These are phyloP conservation scores for Sugiyamaella lignohabitans DNA, from an alignment of 805 yeast species.

Conservation along the genomic window DNA sequence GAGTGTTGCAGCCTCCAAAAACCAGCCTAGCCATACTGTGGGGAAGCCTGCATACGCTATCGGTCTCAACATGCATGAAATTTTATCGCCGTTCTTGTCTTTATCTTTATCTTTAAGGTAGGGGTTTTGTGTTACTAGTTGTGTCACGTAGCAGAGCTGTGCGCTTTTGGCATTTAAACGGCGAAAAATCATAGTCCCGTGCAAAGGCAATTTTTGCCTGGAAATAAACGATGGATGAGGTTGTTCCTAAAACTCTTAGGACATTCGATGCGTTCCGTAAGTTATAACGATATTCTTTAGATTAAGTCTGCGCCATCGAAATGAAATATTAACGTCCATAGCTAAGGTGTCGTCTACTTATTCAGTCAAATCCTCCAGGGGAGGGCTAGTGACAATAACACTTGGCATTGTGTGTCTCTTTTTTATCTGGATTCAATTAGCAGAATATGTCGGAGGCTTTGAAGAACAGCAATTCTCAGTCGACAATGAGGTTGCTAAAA, in stretches of 20 bases:
- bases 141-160: too few species aligned
- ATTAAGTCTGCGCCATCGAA: background rate
- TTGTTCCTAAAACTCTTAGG: constrained; percentile 34
- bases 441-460: constrained; percentile 77
- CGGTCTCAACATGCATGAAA: too few species aligned
- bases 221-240: constrained; percentile 16
- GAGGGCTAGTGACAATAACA: constrained; percentile 64
- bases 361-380: constrained; percentile 66
- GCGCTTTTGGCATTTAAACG: too few species aligned
- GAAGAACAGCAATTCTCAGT: constrained; percentile 74
- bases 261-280: constrained; percentile 63
- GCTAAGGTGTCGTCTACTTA: constrained; percentile 68
- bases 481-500: constrained; percentile 51
- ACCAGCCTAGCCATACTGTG: too few species aligned
- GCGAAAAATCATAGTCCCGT: too few species aligned
- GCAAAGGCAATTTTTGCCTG: too few species aligned
- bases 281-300: constrained; percentile 35
- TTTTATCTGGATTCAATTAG: constrained; percentile 76
- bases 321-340: constrained; percentile 25
- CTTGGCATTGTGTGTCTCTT: constrained; percentile 58
- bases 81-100: too few species aligned
- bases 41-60: too few species aligned
- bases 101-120: background rate
- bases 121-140: too few species aligned
- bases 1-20: too few species aligned